Evolutionary conservation across 108 stramenopile genomes (phyloP).

Genomic region (Chaetoceros muelleri): DNA sequence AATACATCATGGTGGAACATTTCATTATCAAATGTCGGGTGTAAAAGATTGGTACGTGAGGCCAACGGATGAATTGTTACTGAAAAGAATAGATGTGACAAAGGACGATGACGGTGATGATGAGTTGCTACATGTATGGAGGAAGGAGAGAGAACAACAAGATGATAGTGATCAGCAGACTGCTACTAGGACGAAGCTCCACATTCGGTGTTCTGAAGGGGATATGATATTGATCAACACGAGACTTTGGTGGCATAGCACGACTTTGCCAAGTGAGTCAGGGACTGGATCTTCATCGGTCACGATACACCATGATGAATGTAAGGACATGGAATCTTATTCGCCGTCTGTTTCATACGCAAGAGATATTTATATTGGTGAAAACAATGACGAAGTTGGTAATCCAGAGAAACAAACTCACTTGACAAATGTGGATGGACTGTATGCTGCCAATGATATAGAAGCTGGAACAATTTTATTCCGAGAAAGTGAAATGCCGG

Average conservation of each 20-base stretch:
- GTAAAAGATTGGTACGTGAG: slow-evolving; percentile 64
- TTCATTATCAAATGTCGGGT: slow-evolving; percentile 80
- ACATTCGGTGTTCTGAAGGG: slow-evolving; percentile 60
- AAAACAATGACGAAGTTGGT: slow-evolving; percentile 2
- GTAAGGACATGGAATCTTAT: too few species aligned
- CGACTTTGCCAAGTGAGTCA: slow-evolving; percentile 48
- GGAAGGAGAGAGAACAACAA: not conserved
- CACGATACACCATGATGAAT: too few species aligned
- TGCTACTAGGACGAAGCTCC: slow-evolving; percentile 4
- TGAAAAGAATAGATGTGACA: slow-evolving; percentile 12
- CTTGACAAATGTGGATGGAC: slow-evolving; percentile 80
- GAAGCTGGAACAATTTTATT: slow-evolving; percentile 73
- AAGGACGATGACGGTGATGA: not conserved
- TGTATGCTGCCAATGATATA: slow-evolving; percentile 73
- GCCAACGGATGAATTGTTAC: slow-evolving; percentile 52
- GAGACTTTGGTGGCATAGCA: slow-evolving; percentile 79
- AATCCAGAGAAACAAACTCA: not conserved
- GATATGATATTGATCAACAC: slow-evolving; percentile 79
- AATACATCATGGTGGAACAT: slow-evolving; percentile 82
- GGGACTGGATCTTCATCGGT: too few species aligned
- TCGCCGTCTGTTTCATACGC: slow-evolving; percentile 76
- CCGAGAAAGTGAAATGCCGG: slow-evolving; percentile 58
- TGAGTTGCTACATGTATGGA: slow-evolving; percentile 8
- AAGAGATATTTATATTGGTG: slow-evolving; percentile 52
- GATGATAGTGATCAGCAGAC: not conserved